A percentile compares a stretch with the other conserved stretches of the same genome.
Evolutionary conservation across 192 early-diverging fungal genomes (phyloP).

Genomic region (Podila clonocystis): DNA sequence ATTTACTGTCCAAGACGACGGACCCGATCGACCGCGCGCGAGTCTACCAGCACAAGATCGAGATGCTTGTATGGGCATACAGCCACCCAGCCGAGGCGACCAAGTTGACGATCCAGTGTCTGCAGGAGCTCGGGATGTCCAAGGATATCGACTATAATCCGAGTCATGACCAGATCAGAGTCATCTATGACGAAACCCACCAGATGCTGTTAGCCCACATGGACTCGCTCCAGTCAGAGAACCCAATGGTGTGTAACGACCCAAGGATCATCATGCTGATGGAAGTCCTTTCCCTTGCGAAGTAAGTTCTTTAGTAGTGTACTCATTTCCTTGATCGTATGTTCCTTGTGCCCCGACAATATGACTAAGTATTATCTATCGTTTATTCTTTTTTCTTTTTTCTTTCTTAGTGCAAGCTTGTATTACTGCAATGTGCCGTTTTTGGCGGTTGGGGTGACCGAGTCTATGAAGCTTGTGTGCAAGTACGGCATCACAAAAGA

Average conservation of each 20-base stretch:
- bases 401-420: conserved; percentile 20
- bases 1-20: conserved; percentile 7
- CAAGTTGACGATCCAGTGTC: conserved; percentile 21
- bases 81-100: conserved; percentile 27
- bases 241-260: conserved; percentile 17
- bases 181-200: conserved; percentile 26
- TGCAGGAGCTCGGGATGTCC: conserved; percentile 38
- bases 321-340: neutral
- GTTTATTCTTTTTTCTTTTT: neutral
- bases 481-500: conserved; percentile 39
- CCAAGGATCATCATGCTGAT: conserved; percentile 28
- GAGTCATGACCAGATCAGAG: conserved; percentile 23
- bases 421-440: conserved; percentile 47
- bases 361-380: neutral
- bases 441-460: conserved; percentile 24
- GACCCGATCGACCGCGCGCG: conserved; percentile 34
- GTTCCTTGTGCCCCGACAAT: neutral
- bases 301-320: neutral
- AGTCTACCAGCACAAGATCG: conserved; percentile 39
- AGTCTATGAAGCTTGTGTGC: conserved; percentile 30
- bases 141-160: conserved; percentile 28
- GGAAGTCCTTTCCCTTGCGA: conserved; percentile 31
- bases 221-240: conserved; percentile 13
- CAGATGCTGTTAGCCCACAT: conserved; percentile 18
- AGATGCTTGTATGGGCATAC: conserved; percentile 39